Conservation (phyloP, 306 rosid genomes). For the Ochetophila trinervis region DNA sequence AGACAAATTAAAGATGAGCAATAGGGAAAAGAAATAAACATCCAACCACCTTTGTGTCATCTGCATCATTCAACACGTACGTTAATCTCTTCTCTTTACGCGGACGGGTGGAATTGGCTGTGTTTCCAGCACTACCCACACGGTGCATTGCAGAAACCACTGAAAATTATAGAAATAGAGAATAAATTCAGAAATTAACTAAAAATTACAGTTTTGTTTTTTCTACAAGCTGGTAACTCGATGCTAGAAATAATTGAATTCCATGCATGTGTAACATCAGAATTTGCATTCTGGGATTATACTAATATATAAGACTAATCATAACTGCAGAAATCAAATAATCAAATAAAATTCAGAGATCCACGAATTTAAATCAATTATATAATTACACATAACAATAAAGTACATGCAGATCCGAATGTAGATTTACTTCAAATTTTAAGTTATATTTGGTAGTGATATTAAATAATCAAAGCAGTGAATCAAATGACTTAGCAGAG, state of each 20-base stretch:
- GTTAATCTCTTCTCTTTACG: conserved; percentile 95
- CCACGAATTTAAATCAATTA: background rate
- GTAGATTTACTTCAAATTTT: background rate
- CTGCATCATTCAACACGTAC: conserved; percentile 76
- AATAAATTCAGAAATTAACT: background rate
- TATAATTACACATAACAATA: background rate
- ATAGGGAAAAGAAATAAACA: conserved; percentile 10
- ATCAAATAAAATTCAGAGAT: too few species aligned
- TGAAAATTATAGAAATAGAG: conserved; percentile 4
- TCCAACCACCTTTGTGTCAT: conserved; percentile 69
- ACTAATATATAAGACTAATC: too few species aligned
- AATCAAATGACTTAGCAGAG: background rate
- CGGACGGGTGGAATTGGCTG: conserved; percentile 78
- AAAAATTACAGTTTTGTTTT: background rate
- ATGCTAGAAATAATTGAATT: background rate
- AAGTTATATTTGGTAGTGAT: background rate
- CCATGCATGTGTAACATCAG: background rate
- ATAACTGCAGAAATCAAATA: too few species aligned
- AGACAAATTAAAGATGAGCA: conserved; percentile 12
- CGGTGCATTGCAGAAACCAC: conserved; percentile 88
- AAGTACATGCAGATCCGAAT: background rate
- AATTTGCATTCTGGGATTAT: background rate
- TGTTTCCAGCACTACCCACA: conserved; percentile 92
- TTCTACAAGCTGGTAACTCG: background rate
- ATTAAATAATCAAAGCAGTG: background rate